These are phyloP conservation scores for Phaeophleospora eucalypticola DNA, from an alignment of 2,329 filamentous ascomycete species.

Conservation along the genomic window DNA sequence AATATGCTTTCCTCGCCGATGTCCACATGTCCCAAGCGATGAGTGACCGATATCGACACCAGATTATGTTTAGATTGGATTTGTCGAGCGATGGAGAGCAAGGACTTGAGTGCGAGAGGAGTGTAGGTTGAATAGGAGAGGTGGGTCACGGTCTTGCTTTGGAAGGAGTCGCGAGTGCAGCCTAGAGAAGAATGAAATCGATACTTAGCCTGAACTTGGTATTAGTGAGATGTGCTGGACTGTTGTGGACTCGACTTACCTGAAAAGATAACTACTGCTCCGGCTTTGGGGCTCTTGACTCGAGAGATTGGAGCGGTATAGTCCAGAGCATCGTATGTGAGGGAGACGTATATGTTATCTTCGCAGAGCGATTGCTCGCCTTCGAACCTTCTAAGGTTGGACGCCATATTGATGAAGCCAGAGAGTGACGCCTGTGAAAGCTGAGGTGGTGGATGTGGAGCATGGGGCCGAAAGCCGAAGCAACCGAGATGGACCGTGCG, in stretches of 20 bases:
- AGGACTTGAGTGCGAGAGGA: constrained; percentile 64
- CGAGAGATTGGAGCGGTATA: constrained; percentile 56
- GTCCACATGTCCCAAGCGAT: constrained; percentile 79
- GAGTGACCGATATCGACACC: constrained; percentile 71
- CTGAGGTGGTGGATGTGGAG: background rate
- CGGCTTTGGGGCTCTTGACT: constrained; percentile 69
- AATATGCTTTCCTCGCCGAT: constrained; percentile 92
- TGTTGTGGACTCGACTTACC: constrained; percentile 44
- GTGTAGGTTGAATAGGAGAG: constrained; percentile 73
- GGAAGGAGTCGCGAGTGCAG: constrained; percentile 68
- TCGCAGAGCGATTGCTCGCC: constrained; percentile 27
- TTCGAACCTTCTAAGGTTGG: constrained; percentile 13
- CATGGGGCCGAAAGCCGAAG: background rate
- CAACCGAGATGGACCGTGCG: background rate
- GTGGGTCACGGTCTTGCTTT: constrained; percentile 64
- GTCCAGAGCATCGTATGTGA: constrained; percentile 62
- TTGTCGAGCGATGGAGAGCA: constrained; percentile 59
- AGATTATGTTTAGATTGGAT: constrained; percentile 61
- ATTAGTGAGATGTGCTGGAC: background rate
- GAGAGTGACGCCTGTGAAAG: background rate
- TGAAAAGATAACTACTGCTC: constrained; percentile 72
- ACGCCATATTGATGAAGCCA: background rate
- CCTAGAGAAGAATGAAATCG: constrained; percentile 19
- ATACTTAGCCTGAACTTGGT: constrained; percentile 23
- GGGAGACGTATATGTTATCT: constrained; percentile 58